Evolutionary conservation across 768 basidiomycete genomes (phyloP), one percentile per base, ranked within the genome.

Genomic region (Tylopilus sp.): DNA sequence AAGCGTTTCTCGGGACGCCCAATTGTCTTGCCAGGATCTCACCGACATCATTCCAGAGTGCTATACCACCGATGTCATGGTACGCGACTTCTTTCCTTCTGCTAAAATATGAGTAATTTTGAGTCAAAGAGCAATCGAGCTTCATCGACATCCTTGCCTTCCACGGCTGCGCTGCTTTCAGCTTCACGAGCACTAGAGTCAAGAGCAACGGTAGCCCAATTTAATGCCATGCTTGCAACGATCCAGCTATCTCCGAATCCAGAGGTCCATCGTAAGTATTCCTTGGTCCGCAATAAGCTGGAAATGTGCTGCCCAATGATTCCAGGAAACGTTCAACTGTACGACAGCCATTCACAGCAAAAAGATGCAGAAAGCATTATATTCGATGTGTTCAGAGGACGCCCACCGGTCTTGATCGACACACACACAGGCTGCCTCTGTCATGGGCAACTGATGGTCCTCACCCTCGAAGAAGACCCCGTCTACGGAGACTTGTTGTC

Each of bases 361-460:
- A 25, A 12, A 15, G 26, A 8, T 9, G 52, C 52, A 17, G 42
- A 53, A 52, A 7, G 3, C 18, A 44, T 53, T 17, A 44, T 53
- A 4, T 33, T 5, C 5, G 22, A 44, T 3, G 42, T 53, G 28
- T 35, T 53, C 28, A 28, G 11, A 28, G 11, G 28, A 28, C 28
- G 6, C 28, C 28, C 28, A 28, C 28, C 28, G 2, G 28, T 28
- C 8, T 10, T 28, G 7, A 28, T 28, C 28, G 28, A 28, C 28
- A 28, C 28, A 8, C 28, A 10, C 7, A 28, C 28, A 28, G 28
- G 28, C 28, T 28, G 28, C 6, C 28, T 52, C n/a, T 53, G 49
- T 33, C n/a, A 40, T 15, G 42, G 50, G 25, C 11, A 28, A 40
- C 18, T 43, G 23, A 49, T 21, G 23, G 18, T 52, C 40, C 21